These are phyloP conservation scores for Lactifluus echinatus DNA, from an alignment of 768 basidiomycete genomes.

Conservation along the genomic window DNA sequence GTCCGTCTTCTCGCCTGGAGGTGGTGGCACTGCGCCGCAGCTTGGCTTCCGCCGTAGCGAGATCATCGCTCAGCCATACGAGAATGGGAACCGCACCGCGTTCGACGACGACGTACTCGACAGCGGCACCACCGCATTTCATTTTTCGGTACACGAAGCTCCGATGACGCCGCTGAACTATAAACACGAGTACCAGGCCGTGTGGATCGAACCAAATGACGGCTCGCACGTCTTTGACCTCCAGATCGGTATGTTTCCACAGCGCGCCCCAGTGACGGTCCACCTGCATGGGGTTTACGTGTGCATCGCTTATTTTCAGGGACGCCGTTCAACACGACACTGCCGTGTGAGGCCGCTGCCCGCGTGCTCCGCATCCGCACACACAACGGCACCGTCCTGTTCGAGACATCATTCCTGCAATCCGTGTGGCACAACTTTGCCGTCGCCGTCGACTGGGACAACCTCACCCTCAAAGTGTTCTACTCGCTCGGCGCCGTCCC, in stretches of 20 bases:
- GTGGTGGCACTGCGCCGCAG: slow-evolving; percentile 40
- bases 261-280: too few species aligned
- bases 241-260: slow-evolving; percentile 37
- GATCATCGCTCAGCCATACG: slow-evolving; percentile 42
- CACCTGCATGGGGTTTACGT: too few species aligned
- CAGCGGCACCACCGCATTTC: slow-evolving; percentile 38
- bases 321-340: slow-evolving; percentile 47
- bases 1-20: slow-evolving; percentile 48
- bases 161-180: slow-evolving; percentile 38
- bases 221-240: slow-evolving; percentile 48
- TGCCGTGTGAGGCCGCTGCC: slow-evolving; percentile 34
- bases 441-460: slow-evolving; percentile 46
- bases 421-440: slow-evolving; percentile 53
- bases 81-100: slow-evolving; percentile 25
- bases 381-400: slow-evolving; percentile 44
- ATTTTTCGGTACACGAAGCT: slow-evolving; percentile 41
- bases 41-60: slow-evolving; percentile 52
- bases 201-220: slow-evolving; percentile 55
- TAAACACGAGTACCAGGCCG: slow-evolving; percentile 52
- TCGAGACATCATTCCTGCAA: slow-evolving; percentile 37
- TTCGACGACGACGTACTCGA: slow-evolving; percentile 34
- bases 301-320: slow-evolving; percentile 27
- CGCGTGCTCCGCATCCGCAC: slow-evolving; percentile 47
- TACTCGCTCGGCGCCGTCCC: slow-evolving; percentile 38
- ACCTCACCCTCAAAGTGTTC: slow-evolving; percentile 39